Percentiles rank a stretch among this genome's conserved stretches.
Evolutionary conservation across 495 filamentous ascomycete species (phyloP).

Genomic region (Amniculicola lignicola): DNA sequence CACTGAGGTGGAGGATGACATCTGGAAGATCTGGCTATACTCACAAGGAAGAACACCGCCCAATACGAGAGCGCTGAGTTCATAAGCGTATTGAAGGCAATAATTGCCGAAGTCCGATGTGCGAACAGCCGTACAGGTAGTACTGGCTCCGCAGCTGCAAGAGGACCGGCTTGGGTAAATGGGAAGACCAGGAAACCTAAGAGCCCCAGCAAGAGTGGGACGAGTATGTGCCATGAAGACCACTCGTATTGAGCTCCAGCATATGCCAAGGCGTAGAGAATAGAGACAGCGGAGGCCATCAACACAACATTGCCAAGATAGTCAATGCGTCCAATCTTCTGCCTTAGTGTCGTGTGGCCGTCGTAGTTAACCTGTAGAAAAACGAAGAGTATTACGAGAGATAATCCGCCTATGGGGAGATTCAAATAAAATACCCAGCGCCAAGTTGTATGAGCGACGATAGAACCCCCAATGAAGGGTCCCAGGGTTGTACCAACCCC

Average conservation of each 20-base stretch:
- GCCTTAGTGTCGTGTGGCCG: neutral
- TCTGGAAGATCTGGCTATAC: too few relatives aligned
- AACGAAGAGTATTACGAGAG: conserved; percentile 5
- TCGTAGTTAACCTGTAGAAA: conserved; percentile 23
- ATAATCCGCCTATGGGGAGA: conserved; percentile 12
- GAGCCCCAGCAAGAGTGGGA: conserved; percentile 15
- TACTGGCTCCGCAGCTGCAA: neutral
- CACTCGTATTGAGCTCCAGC: conserved; percentile 2
- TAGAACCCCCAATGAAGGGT: conserved; percentile 42
- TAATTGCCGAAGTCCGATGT: conserved; percentile 44
- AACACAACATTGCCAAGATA: conserved; percentile 18
- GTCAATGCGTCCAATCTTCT: conserved; percentile 16
- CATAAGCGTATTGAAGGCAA: conserved; percentile 47
- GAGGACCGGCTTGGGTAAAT: neutral
- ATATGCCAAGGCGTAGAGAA: conserved; percentile 9
- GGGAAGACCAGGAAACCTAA: neutral
- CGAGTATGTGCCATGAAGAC: conserved; percentile 3
- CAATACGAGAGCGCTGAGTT: conserved; percentile 51
- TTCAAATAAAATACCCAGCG: conserved; percentile 33
- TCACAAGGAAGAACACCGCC: conserved; percentile 58
- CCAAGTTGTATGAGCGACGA: conserved; percentile 30
- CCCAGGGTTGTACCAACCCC: conserved; percentile 40
- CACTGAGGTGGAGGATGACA: too few relatives aligned
- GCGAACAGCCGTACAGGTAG: conserved; percentile 46
- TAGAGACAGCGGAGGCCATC: neutral